Percentiles rank a stretch among this genome's conserved stretches.
Conservation (phyloP, 352 stramenopile species). For the Pythium dissotocum region DNA sequence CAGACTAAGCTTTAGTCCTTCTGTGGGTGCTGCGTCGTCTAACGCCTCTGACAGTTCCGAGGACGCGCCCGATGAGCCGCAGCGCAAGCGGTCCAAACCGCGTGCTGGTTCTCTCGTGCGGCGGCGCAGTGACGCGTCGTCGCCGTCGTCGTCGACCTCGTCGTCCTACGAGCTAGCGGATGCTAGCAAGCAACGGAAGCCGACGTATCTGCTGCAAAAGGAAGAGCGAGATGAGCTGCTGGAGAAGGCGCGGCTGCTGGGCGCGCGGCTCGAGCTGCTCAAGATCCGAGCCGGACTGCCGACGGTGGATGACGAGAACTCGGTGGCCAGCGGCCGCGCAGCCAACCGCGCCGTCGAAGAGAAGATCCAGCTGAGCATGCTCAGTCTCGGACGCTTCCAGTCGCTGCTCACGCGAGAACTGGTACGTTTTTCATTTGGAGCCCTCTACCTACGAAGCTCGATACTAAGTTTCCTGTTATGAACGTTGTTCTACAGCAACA, state of each 20-base stretch:
- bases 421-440: background rate
- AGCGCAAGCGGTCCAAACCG: background rate
- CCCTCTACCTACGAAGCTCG: no score
- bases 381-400: slow-evolving; percentile 6
- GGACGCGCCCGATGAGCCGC: background rate
- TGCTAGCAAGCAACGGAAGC: background rate
- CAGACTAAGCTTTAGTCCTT: no score
- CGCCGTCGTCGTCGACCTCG: slow-evolving; percentile 7
- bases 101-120: background rate
- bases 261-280: slow-evolving; percentile 26
- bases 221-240: slow-evolving; percentile 23
- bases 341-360: slow-evolving; percentile 18
- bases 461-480: no score
- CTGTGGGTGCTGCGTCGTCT: background rate
- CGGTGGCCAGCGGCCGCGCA: slow-evolving; percentile 13
- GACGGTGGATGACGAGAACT: slow-evolving; percentile 22
- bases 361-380: slow-evolving; percentile 12
- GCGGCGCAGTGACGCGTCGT: background rate
- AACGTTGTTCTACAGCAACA: background rate
- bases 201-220: slow-evolving; percentile 26
- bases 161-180: background rate
- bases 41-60: background rate
- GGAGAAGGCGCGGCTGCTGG: slow-evolving; percentile 18
- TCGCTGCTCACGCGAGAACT: slow-evolving; percentile 18
- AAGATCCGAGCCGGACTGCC: slow-evolving; percentile 23